Evolutionary conservation across 352 stramenopile genomes (phyloP).

Genomic region (Halophytophthora polymorphica): DNA sequence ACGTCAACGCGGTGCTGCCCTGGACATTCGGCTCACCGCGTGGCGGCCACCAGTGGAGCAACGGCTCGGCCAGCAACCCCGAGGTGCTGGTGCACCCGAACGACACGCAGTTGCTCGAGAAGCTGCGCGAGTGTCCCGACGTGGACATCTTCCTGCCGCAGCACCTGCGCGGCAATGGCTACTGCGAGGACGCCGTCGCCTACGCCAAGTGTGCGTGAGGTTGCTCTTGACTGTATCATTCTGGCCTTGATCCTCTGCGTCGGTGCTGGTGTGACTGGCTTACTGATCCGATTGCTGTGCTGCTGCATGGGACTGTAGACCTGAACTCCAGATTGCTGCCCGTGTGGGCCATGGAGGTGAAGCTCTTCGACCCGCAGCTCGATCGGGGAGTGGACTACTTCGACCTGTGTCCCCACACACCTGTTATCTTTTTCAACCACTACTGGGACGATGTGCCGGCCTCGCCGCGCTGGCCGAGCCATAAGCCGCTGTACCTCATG

Average conservation of each 20-base stretch:
- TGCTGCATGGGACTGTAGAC: slow-evolving; percentile 4
- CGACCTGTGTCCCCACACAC: slow-evolving; percentile 31
- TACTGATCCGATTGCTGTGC: not conserved
- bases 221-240: not conserved
- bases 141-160: slow-evolving; percentile 43
- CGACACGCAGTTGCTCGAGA: slow-evolving; percentile 31
- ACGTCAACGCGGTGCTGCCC: slow-evolving; percentile 22
- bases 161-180: slow-evolving; percentile 38
- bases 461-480: slow-evolving; percentile 12
- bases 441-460: slow-evolving; percentile 27
- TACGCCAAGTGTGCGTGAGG: slow-evolving; percentile 41
- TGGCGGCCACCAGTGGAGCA: not conserved
- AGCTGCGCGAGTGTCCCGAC: slow-evolving; percentile 33
- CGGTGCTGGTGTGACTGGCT: not conserved
- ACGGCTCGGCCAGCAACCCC: not conserved
- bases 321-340: slow-evolving; percentile 29
- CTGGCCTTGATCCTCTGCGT: not conserved
- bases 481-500: slow-evolving; percentile 33
- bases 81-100: slow-evolving; percentile 16
- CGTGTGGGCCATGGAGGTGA: slow-evolving; percentile 22
- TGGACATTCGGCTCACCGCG: slow-evolving; percentile 5
- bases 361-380: slow-evolving; percentile 12
- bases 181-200: slow-evolving; percentile 48
- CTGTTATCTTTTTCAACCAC: slow-evolving; percentile 36
- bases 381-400: slow-evolving; percentile 24